Conservation (phyloP, 1,284 basidiomycete species). For the Ustilago sp. region DNA sequence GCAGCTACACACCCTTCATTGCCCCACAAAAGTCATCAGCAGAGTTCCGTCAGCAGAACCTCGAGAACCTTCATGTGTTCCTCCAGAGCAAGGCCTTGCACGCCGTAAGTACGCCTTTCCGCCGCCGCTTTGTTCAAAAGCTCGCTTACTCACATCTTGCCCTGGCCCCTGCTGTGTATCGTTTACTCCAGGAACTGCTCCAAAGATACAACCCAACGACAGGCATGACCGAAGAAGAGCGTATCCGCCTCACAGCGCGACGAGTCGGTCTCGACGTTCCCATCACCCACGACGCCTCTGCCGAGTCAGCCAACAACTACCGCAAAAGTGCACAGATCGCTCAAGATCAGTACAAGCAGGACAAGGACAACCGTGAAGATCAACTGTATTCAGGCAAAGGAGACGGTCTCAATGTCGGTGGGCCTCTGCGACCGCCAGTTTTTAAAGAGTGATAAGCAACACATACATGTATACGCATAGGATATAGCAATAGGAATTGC, state of each 20-base stretch:
- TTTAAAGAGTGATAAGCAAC: slow-evolving; percentile 21
- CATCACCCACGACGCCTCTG: slow-evolving; percentile 25
- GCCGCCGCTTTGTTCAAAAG: slow-evolving; percentile 20
- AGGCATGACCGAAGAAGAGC: slow-evolving; percentile 81
- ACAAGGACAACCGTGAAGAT: slow-evolving; percentile 39
- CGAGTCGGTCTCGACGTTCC: slow-evolving; percentile 79
- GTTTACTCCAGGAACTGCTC: slow-evolving; percentile 72
- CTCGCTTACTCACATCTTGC: neutral
- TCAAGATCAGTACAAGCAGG: slow-evolving; percentile 38
- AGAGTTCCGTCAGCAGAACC: slow-evolving; percentile 33
- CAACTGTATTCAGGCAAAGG: slow-evolving; percentile 48
- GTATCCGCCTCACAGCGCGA: slow-evolving; percentile 83
- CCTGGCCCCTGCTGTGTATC: slow-evolving; percentile 72
- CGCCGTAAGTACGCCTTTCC: slow-evolving; percentile 71
- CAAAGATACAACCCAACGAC: slow-evolving; percentile 83
- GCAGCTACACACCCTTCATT: slow-evolving; percentile 34
- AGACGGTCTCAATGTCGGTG: slow-evolving; percentile 47
- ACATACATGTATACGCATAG: neutral
- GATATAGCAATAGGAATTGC: neutral
- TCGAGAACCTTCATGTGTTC: slow-evolving; percentile 79
- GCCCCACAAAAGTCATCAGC: slow-evolving; percentile 27
- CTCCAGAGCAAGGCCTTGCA: slow-evolving; percentile 77
- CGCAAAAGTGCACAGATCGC: slow-evolving; percentile 45
- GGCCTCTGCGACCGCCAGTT: slow-evolving; percentile 41
- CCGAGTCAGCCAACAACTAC: slow-evolving; percentile 25